Base-by-base conservation (phyloP, 345 rosid genomes). In the Xanthoceras sorbifolium region DNA sequence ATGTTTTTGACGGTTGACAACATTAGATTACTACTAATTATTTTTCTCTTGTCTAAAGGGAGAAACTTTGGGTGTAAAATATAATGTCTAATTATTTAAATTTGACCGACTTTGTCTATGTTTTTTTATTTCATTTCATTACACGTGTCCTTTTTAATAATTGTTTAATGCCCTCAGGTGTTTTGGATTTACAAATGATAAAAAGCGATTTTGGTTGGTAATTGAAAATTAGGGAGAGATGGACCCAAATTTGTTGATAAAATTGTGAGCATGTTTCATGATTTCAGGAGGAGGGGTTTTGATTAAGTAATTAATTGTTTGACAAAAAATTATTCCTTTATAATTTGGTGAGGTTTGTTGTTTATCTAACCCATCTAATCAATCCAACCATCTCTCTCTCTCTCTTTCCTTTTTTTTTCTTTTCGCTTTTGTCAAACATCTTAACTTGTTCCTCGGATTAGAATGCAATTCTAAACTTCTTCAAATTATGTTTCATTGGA, bases 1-100 rank as follows among this genome's bases (percentile, higher is more conserved):
- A 73, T 72, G 54, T 28, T 66, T 48, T 44, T 50, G 31, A 32
- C 55, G 71, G 64, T 85, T 78, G 73, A 82, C 79, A 22, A 52
- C 29, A 32, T 66, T 72, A 78, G 79, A 28, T 42, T 71, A 31
- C n/a, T 10, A 7, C 25, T 22, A 28, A 62, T 60, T 32, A 22
- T 25, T 26, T 32, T 38, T 15, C 14, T 18, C 17, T 6, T 54
- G 11, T 70, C 52, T 25, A 31, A 70, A 23, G 32, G 54, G 50
- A 67, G 55, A 42, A 12, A 8, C 22, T 38, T 23, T 12, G 57
- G 15, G 40, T 73, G 77, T 73, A 29, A 10, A 73, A 34, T 61
- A 42, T 6, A 50, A 34, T 23, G 15, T 44, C 34, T 50, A 32
- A 65, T 64, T 48, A 64, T 74, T 72, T 64, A n/a, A 32, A 15